A percentile compares a stretch with the other conserved stretches of the same genome.
phyloP scores from a whole-genome alignment of 176 grass and related monocot genomes.

The Ampelocalamus luodianensis region DNA sequence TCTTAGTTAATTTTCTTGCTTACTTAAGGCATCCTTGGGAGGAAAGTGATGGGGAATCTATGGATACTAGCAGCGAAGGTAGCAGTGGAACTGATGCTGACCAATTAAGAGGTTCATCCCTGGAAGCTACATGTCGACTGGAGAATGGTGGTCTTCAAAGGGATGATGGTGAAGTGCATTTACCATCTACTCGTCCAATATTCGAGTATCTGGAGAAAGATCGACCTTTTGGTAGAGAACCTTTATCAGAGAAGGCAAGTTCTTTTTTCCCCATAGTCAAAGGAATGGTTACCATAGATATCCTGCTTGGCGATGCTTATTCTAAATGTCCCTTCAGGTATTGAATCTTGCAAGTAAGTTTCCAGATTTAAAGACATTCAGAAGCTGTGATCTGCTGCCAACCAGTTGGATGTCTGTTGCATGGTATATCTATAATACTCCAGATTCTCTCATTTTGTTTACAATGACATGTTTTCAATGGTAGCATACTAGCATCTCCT shows the following conservation, averaged over 20 bases:
- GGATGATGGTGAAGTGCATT: slow-evolving; percentile 54
- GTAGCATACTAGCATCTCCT: not conserved
- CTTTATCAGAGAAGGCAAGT: slow-evolving; percentile 90
- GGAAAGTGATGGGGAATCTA: slow-evolving; percentile 77
- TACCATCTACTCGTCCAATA: slow-evolving; percentile 50
- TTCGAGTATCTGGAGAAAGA: slow-evolving; percentile 87
- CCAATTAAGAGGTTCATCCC: slow-evolving; percentile 44
- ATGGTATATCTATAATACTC: slow-evolving; percentile 61
- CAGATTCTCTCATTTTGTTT: slow-evolving; percentile 1
- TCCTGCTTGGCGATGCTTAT: slow-evolving; percentile 28
- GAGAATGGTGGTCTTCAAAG: slow-evolving; percentile 51
- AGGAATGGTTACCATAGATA: slow-evolving; percentile 19
- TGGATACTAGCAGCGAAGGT: slow-evolving; percentile 71
- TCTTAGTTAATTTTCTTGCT: slow-evolving; percentile 52
- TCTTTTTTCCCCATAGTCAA: not conserved
- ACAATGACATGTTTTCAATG: not conserved
- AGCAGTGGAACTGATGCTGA: slow-evolving; percentile 62
- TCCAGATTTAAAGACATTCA: slow-evolving; percentile 77
- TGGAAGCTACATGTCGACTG: slow-evolving; percentile 40
- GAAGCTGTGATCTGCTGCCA: slow-evolving; percentile 78
- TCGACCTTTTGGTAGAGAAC: slow-evolving; percentile 82
- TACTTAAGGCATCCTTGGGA: slow-evolving; percentile 68
- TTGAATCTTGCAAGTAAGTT: slow-evolving; percentile 83
- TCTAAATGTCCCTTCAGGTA: slow-evolving; percentile 60
- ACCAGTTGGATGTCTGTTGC: slow-evolving; percentile 96